Percentiles rank a stretch among this genome's conserved stretches.
These are phyloP conservation scores for Fusarium sp. DNA, from an alignment of 2,329 filamentous ascomycete species.

Conservation along the genomic window DNA sequence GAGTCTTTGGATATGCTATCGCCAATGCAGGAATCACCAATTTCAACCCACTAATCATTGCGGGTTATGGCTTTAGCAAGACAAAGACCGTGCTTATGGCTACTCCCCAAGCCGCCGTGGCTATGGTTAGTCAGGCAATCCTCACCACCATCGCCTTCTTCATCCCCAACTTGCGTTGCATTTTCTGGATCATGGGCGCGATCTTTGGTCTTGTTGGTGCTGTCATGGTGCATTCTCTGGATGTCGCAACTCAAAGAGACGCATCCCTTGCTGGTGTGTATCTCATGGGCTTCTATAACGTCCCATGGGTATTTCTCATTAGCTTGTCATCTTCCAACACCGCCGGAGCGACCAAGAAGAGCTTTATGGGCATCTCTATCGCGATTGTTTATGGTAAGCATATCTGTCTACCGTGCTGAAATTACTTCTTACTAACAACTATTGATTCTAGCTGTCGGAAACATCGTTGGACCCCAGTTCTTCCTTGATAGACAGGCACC, in stretches of 20 bases:
- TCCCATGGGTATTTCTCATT: constrained; percentile 44
- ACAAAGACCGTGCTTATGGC: constrained; percentile 47
- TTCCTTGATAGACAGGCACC: constrained; percentile 41
- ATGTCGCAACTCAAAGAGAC: constrained; percentile 29
- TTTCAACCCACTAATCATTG: constrained; percentile 65
- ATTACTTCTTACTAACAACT: not conserved
- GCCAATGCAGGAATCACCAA: constrained; percentile 77
- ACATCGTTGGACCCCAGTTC: constrained; percentile 46
- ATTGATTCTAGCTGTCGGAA: constrained; percentile 35
- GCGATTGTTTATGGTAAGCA: constrained; percentile 40
- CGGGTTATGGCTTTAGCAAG: constrained; percentile 57
- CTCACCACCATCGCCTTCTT: constrained; percentile 42
- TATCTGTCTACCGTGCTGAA: not conserved
- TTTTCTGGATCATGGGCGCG: constrained; percentile 44
- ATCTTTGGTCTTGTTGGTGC: constrained; percentile 40
- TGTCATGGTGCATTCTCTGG: constrained; percentile 40
- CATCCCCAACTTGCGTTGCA: constrained; percentile 46
- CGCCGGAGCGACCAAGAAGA: constrained; percentile 46
- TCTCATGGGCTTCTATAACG: constrained; percentile 48
- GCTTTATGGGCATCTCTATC: constrained; percentile 42
- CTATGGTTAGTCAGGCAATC: constrained; percentile 39
- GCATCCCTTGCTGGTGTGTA: constrained; percentile 47
- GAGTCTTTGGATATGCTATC: constrained; percentile 69
- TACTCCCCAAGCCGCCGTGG: constrained; percentile 47
- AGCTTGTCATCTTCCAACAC: constrained; percentile 40